phyloP scores from a whole-genome alignment of 768 basidiomycete species.

The Mycena kentingensis region DNA sequence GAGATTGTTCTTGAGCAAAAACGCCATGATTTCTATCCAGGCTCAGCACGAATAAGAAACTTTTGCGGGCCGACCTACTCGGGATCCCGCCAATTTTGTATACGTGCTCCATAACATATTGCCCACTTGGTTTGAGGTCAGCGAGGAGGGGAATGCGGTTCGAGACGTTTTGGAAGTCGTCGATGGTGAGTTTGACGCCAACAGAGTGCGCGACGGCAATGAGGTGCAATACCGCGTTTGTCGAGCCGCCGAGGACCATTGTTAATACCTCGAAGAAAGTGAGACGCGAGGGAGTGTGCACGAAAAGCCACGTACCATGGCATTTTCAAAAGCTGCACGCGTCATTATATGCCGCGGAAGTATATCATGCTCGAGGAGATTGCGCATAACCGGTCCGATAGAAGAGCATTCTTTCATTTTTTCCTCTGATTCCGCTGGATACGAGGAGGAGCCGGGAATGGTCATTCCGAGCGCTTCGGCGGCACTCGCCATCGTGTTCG shows the following conservation, averaged over 20 bases:
- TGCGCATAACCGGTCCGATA: slow-evolving; percentile 81
- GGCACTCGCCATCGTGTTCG: slow-evolving; percentile 97
- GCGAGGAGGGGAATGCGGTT: slow-evolving; percentile 94
- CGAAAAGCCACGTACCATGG: slow-evolving; percentile 64
- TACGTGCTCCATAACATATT: slow-evolving; percentile 98
- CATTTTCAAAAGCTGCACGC: slow-evolving; percentile 93
- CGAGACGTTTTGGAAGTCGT: slow-evolving; percentile 93
- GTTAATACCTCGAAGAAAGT: slow-evolving; percentile 71
- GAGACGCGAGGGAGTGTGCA: not conserved
- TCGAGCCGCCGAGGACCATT: slow-evolving; percentile 97
- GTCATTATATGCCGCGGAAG: slow-evolving; percentile 97
- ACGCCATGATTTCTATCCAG: slow-evolving; percentile 73
- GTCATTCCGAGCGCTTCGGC: slow-evolving; percentile 96
- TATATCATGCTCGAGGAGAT: slow-evolving; percentile 89
- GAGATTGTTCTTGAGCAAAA: slow-evolving; percentile 81
- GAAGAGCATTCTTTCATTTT: slow-evolving; percentile 83
- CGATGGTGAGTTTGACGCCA: slow-evolving; percentile 82
- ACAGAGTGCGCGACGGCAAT: slow-evolving; percentile 97
- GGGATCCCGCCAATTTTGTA: slow-evolving; percentile 96
- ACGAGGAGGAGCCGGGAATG: slow-evolving; percentile 94
- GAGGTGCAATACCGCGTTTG: slow-evolving; percentile 95
- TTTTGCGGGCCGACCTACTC: slow-evolving; percentile 58
- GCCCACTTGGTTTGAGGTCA: slow-evolving; percentile 95
- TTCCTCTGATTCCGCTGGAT: slow-evolving; percentile 89
- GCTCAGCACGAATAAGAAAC: slow-evolving; percentile 6